Base-by-base conservation (phyloP, 2,329 filamentous ascomycete species). In the Pseudopithomyces chartarum region DNA sequence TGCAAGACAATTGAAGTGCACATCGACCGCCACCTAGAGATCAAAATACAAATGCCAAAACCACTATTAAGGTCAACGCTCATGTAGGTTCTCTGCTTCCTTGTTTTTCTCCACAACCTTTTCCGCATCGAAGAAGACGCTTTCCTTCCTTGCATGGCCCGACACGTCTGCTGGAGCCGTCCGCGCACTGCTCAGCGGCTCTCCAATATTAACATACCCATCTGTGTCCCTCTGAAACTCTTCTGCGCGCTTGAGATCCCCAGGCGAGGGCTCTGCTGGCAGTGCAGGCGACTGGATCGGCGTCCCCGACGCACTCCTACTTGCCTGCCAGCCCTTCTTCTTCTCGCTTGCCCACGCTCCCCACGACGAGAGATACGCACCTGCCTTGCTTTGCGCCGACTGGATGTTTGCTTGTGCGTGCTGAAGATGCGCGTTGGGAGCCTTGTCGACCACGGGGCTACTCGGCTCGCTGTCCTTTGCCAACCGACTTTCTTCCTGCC, bases 301-400 rank as follows among this genome's bases (percentile, higher is more conserved):
- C 22, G 69, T 71, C 2, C 55, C 46, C 1, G 55, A 61, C 2
- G 61, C 39, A 47, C 57, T 67, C 10, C 57, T 52, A 5, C 57
- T 56, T 0, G 66, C 63, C 17, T 26, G 55, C 73, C 73, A 76
- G 2, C 70, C 71, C 44, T 71, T 73, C 43, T 88, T 90, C 78
- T 93, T 94, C 78, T 95, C 90, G 48, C 87, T 87, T 4, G 86
- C 86, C 86, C 86, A 88, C 1, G 80, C 75, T 4, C 85, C 81
- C 86, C 86, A 88, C 0, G 84, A 86, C 54, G 82, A 86, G 48
- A 89, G 73, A 65, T 88, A 89, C 1, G 86, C 83, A 15, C 84
- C 79, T n/a, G 86, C 86, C 38, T 81, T 78, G 50, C 83, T 82
- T 11, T 81, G 74, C 2, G 83, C 84, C 10, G 82, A 81, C 57